phyloP scores from a whole-genome alignment of 2,329 filamentous ascomycete species.

The Calonectria crousiana region DNA sequence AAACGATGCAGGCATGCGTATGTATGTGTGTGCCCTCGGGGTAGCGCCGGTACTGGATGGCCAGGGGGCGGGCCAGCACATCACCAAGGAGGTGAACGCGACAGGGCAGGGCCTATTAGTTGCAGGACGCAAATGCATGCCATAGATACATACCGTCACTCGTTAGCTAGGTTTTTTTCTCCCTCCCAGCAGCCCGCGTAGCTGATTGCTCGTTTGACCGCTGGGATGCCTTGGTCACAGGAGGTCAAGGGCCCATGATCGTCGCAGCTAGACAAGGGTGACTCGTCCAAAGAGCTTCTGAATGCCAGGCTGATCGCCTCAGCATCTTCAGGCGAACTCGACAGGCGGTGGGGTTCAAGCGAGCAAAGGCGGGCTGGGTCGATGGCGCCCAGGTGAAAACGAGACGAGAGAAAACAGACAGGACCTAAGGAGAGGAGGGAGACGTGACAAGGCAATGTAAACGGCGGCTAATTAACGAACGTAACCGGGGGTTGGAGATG shows the following conservation, averaged over 20 bases:
- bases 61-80: constrained; percentile 39
- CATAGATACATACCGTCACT: constrained; percentile 46
- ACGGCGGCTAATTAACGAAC: constrained; percentile 39
- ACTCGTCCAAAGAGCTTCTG: constrained; percentile 23
- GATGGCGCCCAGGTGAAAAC: constrained; percentile 11
- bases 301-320: constrained; percentile 33
- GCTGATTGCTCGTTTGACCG: constrained; percentile 40
- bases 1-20: constrained; percentile 26
- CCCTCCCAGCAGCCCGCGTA: constrained; percentile 24
- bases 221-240: constrained; percentile 41
- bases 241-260: constrained; percentile 43
- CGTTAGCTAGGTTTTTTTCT: constrained; percentile 37
- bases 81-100: constrained; percentile 33
- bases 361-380: constrained; percentile 25
- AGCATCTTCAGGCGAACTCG: constrained; percentile 26
- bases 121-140: constrained; percentile 49
- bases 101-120: constrained; percentile 42
- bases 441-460: constrained; percentile 25
- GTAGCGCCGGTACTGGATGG: constrained; percentile 27
- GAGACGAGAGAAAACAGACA: constrained; percentile 25
- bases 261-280: constrained; percentile 41
- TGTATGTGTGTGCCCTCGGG: constrained; percentile 14
- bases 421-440: constrained; percentile 21
- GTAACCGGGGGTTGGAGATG: constrained; percentile 23
- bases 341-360: constrained; percentile 25